phyloP scores from a whole-genome alignment of 225 moss, liverwort and hornwort species.

The Physcomitrellopsis africana region DNA sequence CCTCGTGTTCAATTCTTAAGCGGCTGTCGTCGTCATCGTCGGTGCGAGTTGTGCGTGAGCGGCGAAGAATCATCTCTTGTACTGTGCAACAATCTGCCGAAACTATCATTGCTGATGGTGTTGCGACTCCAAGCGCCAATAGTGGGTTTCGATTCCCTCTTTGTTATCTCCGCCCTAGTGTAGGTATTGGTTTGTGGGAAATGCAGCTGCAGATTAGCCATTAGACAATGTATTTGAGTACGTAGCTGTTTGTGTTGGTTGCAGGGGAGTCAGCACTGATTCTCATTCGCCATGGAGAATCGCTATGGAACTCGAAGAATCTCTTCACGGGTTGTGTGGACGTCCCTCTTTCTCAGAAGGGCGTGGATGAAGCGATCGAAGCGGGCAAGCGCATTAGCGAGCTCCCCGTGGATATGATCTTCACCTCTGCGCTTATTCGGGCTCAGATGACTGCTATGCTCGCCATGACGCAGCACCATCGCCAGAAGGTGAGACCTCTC shows the following conservation, averaged over 20 bases:
- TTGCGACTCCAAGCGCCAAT: not conserved
- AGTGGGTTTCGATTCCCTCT: not conserved
- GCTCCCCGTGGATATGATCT: constrained; percentile 68
- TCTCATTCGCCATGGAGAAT: constrained; percentile 75
- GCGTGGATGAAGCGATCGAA: constrained; percentile 72
- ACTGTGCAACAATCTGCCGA: constrained; percentile 6
- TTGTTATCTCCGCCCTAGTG: not conserved
- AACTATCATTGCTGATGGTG: not conserved
- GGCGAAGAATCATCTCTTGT: not conserved
- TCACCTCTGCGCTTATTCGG: constrained; percentile 70
- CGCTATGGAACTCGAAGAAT: constrained; percentile 76
- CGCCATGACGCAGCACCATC: constrained; percentile 78
- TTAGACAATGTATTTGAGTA: too few species aligned
- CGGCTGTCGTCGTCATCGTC: not conserved
- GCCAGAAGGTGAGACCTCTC: constrained; percentile 45
- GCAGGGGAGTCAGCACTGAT: constrained; percentile 65
- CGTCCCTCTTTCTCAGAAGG: constrained; percentile 63
- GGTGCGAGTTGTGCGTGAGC: not conserved
- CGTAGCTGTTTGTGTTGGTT: not conserved
- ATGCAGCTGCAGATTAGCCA: not conserved
- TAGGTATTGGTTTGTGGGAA: not conserved
- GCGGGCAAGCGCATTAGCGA: constrained; percentile 66
- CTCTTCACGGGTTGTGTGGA: constrained; percentile 78
- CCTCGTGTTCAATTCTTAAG: not conserved
- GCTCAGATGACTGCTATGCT: constrained; percentile 85